phyloP scores from a whole-genome alignment of 2,329 filamentous ascomycete genomes.

The Hypomyces rosellus region DNA sequence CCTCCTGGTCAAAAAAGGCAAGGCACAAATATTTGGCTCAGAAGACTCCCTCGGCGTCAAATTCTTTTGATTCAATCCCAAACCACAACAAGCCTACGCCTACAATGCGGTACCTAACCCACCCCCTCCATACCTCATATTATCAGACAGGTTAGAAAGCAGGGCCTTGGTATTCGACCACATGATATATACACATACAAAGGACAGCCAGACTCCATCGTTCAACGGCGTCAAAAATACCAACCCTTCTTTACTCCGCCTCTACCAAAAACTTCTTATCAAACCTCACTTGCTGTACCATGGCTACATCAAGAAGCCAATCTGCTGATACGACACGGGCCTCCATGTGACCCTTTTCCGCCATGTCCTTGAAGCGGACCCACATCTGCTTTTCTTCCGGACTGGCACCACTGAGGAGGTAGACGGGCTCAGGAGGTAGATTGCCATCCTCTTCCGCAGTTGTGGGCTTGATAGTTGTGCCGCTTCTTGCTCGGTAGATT shows the following conservation, averaged over 20 bases:
- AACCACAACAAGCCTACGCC: neutral
- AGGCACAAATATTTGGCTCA: slow-evolving; percentile 86
- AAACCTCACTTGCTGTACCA: slow-evolving; percentile 76
- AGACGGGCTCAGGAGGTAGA: slow-evolving; percentile 63
- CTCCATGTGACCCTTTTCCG: slow-evolving; percentile 68
- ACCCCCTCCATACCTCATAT: neutral
- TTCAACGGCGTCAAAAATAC: slow-evolving; percentile 9
- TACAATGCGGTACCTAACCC: neutral
- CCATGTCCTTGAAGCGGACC: slow-evolving; percentile 74
- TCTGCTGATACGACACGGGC: slow-evolving; percentile 77
- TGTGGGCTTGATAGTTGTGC: slow-evolving; percentile 59
- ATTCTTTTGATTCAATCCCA: slow-evolving; percentile 64
- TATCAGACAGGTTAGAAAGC: neutral
- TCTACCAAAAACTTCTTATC: slow-evolving; percentile 54
- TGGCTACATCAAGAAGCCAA: slow-evolving; percentile 84
- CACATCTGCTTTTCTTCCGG: slow-evolving; percentile 68
- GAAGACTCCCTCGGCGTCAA: slow-evolving; percentile 90
- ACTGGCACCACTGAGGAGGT: slow-evolving; percentile 67
- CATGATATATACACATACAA: neutral
- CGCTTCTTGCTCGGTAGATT: slow-evolving; percentile 68
- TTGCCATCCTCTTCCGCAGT: slow-evolving; percentile 58
- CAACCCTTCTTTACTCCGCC: neutral
- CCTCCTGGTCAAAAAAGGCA: slow-evolving; percentile 80
- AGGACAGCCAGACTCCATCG: slow-evolving; percentile 15
- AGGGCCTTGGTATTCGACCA: neutral